Evolutionary conservation across 352 stramenopile species (phyloP), one percentile per base, ranked within the genome.

Genomic region (Phytophthora ohioensis): DNA sequence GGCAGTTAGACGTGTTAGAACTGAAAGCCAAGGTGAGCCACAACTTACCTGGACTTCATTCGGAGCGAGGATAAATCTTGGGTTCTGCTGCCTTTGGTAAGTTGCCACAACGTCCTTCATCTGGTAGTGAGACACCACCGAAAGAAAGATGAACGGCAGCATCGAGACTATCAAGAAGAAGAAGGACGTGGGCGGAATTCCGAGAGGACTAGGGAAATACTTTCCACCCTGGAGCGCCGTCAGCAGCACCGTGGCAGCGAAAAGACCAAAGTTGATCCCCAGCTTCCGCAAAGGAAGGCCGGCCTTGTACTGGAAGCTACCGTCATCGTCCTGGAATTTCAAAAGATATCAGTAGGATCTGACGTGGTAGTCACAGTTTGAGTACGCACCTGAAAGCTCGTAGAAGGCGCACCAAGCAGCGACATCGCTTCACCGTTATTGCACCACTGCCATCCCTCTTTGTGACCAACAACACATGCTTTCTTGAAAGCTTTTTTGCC

Each of bases 221-320:
- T 84, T 87, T 43, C 94, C 94, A 39, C 92, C 94, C 70, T 97
- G 93, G 11, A 97, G 82, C 30, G 97, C 57, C 53, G 97, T 98
- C 35, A 98, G 88, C 15, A 87, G 58, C 21, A 98, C 60, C 15
- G 97, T 87, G 17, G 94, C 76, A 49, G 83, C 52, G 53, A 97
- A 98, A 43, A 98, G 71, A 15, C 71, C 75, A 36, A 91, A 75
- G 38, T 97, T 81, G 13, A 92, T 64, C 10, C 70, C 75, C 38
- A 98, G 70, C 60, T 96, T 95, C 13, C 76, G 76, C 57, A 67
- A 82, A 39, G 81, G 88, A 11, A 84, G 73, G 7, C 70, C 30
- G n/a, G 62, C 53, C 62, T 73, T 69, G 60, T 69, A 76, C 59
- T 72, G 59, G 41, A 80, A 78, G 3, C 48, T 56, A 17, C 58